Evolutionary conservation across 2,329 filamentous ascomycete species (phyloP), one percentile per base, ranked within the genome.

Genomic region (Helotiales sp.): DNA sequence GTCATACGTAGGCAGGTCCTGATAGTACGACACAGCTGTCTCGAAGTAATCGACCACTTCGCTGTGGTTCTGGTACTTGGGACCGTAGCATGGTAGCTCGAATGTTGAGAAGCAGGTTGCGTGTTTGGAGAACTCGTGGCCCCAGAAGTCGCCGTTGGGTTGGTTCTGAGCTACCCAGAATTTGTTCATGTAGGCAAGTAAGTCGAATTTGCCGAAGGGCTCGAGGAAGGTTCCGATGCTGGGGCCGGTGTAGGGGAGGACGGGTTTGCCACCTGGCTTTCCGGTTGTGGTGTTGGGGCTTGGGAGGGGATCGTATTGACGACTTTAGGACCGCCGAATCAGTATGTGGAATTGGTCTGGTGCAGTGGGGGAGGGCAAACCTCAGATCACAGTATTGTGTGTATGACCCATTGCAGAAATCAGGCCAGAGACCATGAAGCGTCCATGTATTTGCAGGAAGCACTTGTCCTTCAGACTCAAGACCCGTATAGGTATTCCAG

Each of bases 91-190:
- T 32, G 86, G 83, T 6, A 82, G 78, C 74, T 90, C 87, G 75
- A 91, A 91, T 68, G 85, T 89, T 55, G 84, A 87, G 80, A 81
- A 91, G 82, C 89, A 91, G 15, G 88, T 91, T 2, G 84, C 88
- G 77, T 90, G 88, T 80, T 91, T 91, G 78, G 82, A 84, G 80
- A 88, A 90, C 75, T 91, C 88, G 79, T 90, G 88, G 45, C 78
- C 88, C 88, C 88, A 91, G 79, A 91, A 86, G 37, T 84, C 82
- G 60, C 79, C 76, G 78, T 88, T 90, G 15, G 84, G 81, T 58
- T 84, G 82, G 67, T 79, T 79, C 70, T 86, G 86, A 57, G 83
- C 83, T 70, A 89, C 82, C 89, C 89, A 91, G 82, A 83, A 84
- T 68, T 83, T 87, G 75, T 88, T 86, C 89, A 91, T 91, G 79